A percentile compares a stretch with the other conserved stretches of the same genome.
Evolutionary conservation across 805 yeast genomes (phyloP).

Genomic region (Wickerhamiella sorbophila): DNA sequence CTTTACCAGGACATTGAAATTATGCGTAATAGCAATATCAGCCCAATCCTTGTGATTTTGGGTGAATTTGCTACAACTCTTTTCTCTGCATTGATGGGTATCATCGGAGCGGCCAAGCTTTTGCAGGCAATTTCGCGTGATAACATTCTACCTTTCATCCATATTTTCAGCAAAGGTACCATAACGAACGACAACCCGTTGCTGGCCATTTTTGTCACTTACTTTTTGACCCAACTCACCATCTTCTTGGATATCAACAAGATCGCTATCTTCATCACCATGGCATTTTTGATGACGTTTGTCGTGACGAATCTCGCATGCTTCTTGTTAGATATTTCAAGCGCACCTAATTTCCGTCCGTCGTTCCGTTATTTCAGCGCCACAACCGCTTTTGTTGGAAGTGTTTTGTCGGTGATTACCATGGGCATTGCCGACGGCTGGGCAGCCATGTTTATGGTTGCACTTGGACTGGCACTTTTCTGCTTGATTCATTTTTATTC

Average conservation of each 20-base stretch:
- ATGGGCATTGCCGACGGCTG: constrained; percentile 92
- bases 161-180: constrained; percentile 39
- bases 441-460: constrained; percentile 65
- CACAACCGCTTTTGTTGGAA: constrained; percentile 69
- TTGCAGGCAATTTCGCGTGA: constrained; percentile 87
- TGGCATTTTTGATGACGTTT: constrained; percentile 95
- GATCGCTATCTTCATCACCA: constrained; percentile 87
- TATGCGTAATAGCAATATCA: constrained; percentile 64
- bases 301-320: constrained; percentile 91
- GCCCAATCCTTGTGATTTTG: constrained; percentile 50
- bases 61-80: constrained; percentile 91
- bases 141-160: constrained; percentile 67
- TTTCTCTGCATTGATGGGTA: constrained; percentile 88
- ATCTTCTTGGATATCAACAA: constrained; percentile 82
- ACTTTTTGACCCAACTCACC: constrained; percentile 72
- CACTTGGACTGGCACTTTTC: constrained; percentile 51
- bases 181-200: constrained; percentile 41
- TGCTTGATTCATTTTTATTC: constrained; percentile 74
- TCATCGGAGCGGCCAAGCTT: constrained; percentile 88
- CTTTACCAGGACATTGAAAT: constrained; percentile 70
- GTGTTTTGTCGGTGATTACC: constrained; percentile 52
- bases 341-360: constrained; percentile 98
- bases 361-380: constrained; percentile 79
- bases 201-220: constrained; percentile 56
- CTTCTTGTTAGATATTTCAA: constrained; percentile 67